Conservation (phyloP, 208 protist species). For the Leishmania amazonensis region DNA sequence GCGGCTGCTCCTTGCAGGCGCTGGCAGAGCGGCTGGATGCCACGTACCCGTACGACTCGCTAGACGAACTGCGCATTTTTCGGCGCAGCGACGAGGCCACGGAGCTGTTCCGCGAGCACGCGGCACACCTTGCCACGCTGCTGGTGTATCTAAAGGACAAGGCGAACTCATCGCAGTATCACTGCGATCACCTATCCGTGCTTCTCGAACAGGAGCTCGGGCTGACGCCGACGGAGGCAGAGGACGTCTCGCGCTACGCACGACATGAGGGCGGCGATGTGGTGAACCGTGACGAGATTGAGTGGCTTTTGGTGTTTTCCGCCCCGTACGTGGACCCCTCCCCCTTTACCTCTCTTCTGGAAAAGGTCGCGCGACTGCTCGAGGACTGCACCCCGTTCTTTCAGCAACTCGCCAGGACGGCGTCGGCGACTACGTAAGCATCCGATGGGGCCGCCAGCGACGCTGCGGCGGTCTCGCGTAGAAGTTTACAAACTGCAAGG, state of each 20-base stretch:
- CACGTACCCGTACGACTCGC: conserved; percentile 56
- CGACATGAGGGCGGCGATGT: conserved; percentile 34
- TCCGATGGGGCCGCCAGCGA: not conserved
- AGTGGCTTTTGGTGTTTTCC: conserved; percentile 55
- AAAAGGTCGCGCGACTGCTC: conserved; percentile 64
- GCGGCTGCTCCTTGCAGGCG: conserved; percentile 48
- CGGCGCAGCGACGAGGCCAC: conserved; percentile 43
- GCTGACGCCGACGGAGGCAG: conserved; percentile 45
- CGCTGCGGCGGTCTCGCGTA: not conserved
- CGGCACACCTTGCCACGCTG: conserved; percentile 34
- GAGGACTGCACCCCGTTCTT: conserved; percentile 36
- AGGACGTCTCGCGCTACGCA: conserved; percentile 41
- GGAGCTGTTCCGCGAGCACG: conserved; percentile 45
- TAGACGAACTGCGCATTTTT: conserved; percentile 51
- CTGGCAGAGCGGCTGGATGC: conserved; percentile 73
- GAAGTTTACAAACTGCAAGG: not conserved
- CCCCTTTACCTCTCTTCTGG: conserved; percentile 53
- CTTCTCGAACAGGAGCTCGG: conserved; percentile 51
- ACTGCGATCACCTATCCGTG: conserved; percentile 31
- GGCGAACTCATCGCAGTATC: conserved; percentile 34
- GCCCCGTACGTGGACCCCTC: conserved; percentile 64
- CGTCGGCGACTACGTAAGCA: not conserved
- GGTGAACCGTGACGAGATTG: conserved; percentile 46
- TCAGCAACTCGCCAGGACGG: conserved; percentile 2
- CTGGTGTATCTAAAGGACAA: conserved; percentile 53